Evolutionary conservation across 768 basidiomycete species (phyloP), one percentile per base, ranked within the genome.

Genomic region (Amanita exitialis): DNA sequence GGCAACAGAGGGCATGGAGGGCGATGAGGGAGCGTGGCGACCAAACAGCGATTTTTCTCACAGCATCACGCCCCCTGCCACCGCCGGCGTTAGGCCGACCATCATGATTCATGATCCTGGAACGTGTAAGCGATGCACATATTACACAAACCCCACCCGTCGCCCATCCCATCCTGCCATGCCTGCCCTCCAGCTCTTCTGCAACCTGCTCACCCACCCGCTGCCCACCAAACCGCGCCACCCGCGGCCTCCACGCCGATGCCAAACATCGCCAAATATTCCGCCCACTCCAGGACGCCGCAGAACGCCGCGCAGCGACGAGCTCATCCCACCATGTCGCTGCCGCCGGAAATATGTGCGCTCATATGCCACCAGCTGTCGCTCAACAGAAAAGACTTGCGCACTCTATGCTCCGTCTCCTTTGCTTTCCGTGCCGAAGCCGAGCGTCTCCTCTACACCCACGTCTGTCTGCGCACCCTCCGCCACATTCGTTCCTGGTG

Each of bases 281-380:
- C 43, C 12, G 18, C 37, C 47, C 10, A 27, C 7, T 32, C 46
- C n/a, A n/a, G n/a, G 32, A 41, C 48, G 25, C 38, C 48, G 48
- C 10, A 38, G 18, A 39, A 49, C 48, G 28, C 48, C 36, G 48
- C 37, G 16, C 36, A 38, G 38, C 16, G 38, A 41, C 38, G 25
- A 41, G n/a, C 35, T n/a, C n/a, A n/a, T 0, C 23, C 42, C 32
- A 32, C 25, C 18, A 51, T 44, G 42, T 35, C 50, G 8, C 34
- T 51, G 8, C 62, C 61, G 3, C 57, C 54, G 6, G 62, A 64
- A 46, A 51, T 64, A 15, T 60, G 59, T 42, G 57, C 55, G 42
- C 53, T 59, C 6, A 61, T 64, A 16, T 59, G 60, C 48, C 48
- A 56, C 45, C 54, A 58, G 12, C 47, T 53, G 3, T 15, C 30